Evolutionary conservation across 2,329 filamentous ascomycete genomes (phyloP), one percentile per base, ranked within the genome.

Genomic region (Aquanectria penicillioides): DNA sequence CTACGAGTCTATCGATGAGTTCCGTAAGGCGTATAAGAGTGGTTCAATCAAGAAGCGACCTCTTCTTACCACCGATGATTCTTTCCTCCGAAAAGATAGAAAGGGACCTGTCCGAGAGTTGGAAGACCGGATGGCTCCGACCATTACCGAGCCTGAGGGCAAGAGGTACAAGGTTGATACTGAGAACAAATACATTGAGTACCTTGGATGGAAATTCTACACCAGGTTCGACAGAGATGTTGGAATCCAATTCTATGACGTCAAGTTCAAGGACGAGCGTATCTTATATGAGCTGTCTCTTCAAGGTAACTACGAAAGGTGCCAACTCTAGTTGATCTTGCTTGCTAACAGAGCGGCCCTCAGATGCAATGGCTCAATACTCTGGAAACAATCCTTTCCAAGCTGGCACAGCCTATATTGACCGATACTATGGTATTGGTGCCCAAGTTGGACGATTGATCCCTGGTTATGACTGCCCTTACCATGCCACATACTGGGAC

Each of bases 181-280:
- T 18, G 37, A 61, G 20, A 65, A 65, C 57, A 49, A 57, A 11
- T 65, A 65, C 49, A 41, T 65, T 6, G 62, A 65, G 31, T 65
- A 65, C 36, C 46, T 65, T 9, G 63, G 63, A 26, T 65, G 57
- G 53, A 63, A 63, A 44, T 62, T 62, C 29, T 65, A 63, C 48
- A 59, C 55, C 4, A 33, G 55, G 4, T 58, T 47, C 20, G 55
- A 59, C 34, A 31, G 51, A 10, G 57, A 59, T n/a, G 38, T 59
- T 18, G 57, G 57, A 13, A 59, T 59, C 12, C 57, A 59, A 18
- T 55, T 59, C 7, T 55, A 59, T 10, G 57, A 59, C 26, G 48
- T 59, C 44, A 51, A 51, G 29, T 59, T 56, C 51, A 59, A 56
- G 51, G 51, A 33, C 9, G 51, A 59, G 46, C 44, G 57, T 20